Evolutionary conservation across 1,139 yeast genomes (phyloP), one percentile per base, ranked within the genome.

Genomic region (Geotrichum klebahnii): DNA sequence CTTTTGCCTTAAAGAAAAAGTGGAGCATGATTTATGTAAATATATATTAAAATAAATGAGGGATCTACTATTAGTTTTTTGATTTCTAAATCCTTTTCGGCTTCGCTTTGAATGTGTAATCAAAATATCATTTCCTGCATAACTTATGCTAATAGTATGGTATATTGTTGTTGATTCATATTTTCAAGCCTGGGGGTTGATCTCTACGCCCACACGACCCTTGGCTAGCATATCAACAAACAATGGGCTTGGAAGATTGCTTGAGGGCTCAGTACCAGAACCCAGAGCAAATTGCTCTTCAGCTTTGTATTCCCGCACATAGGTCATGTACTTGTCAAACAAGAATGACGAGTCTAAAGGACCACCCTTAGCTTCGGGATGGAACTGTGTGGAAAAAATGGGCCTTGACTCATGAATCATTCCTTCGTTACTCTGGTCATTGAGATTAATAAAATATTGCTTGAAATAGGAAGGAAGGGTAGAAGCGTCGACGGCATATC

Each of bases 351-450:
- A 85, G 69, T 92, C 98, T 62, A 84, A 77, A 53, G 98, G 98
- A 61, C 98, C 98, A 60, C 98, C 98, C 74, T 90, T 92, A 55
- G 98, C 98, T 71, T 92, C 98, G 43, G 98, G 98, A 67, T 92
- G 98, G 79, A 92, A 92, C 70, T 92, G 98, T 2, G 96, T 88
- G 29, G 97, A 88, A 72, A 90, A 92, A 52, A 90, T 84, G 47
- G 98, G 98, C 66, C 80, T 83, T 38, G 79, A 67, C 57, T 75
- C 78, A 70, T 92, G 97, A 62, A 82, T 84, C 95, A 92, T 89
- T 61, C 98, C 98, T 73, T 92, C 98, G 68, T 92, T 92, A 50
- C 96, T 85, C 68, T 87, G 83, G 69, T 92, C 98, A 67, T 92
- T 92, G 73, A 92, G 77, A 72, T 92, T 92, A 61, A 92, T 79